Conservation (phyloP, 805 yeast genomes). For the Metschnikowia noctiluminum region DNA sequence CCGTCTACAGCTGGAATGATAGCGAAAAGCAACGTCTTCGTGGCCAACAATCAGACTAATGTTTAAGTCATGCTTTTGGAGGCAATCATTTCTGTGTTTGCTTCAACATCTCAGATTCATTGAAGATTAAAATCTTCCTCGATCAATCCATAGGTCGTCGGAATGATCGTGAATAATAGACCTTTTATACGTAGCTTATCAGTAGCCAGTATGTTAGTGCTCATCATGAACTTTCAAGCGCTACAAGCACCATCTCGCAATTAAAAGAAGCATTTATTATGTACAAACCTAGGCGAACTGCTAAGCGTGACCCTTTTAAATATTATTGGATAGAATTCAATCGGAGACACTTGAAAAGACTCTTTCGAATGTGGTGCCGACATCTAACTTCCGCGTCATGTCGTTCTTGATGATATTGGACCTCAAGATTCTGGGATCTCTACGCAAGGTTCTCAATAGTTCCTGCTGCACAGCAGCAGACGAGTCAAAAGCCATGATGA, state of each 20-base stretch:
- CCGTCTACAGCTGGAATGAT: conserved; percentile 1
- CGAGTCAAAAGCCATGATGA: conserved; percentile 81
- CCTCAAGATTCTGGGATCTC: conserved; percentile 89
- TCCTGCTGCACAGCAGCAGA: conserved; percentile 85
- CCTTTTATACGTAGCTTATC: neutral
- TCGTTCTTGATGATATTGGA: conserved; percentile 67
- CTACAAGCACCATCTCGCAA: too few species aligned
- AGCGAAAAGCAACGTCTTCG: neutral
- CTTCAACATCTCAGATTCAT: neutral
- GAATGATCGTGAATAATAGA: conserved; percentile 8
- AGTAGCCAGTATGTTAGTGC: too few species aligned
- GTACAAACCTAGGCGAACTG: conserved; percentile 4
- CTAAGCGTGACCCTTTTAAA: neutral
- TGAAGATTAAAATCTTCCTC: neutral
- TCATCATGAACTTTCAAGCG: too few species aligned
- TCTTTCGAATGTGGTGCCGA: conserved; percentile 56
- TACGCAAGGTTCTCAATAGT: conserved; percentile 70
- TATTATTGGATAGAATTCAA: neutral
- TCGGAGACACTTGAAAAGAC: conserved; percentile 15
- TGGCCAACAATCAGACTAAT: neutral
- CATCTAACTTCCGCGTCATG: conserved; percentile 48
- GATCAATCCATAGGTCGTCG: conserved; percentile 11
- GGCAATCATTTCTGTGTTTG: neutral
- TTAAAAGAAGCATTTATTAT: conserved; percentile 1
- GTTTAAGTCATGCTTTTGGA: neutral